Base-by-base conservation (phyloP, 257 asterid species). In the Lantana camara region DNA sequence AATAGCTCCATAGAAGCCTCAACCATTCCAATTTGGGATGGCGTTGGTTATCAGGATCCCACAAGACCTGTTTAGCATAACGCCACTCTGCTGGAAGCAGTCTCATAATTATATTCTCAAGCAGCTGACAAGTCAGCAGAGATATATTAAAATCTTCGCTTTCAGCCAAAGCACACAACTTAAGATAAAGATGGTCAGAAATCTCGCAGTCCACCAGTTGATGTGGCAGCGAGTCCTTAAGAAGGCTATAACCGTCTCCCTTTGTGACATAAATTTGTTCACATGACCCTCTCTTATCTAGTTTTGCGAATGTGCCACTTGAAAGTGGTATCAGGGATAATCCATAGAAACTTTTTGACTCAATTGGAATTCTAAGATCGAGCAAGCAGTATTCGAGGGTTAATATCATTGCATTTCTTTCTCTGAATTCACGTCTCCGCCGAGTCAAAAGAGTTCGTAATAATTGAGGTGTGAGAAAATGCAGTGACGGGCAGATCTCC, bases 361-460 rank as follows among this genome's bases (percentile, higher is more conserved):
- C 73, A 69, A 80, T 70, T 23, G 96, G 91, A 76, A 56, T 73
- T 54, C 48, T 67, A 61, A 89, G 86, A 79, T 92, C 97, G 30
- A 86, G 86, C 82, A 92, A 82, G 80, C 98, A 92, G 77, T 92
- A 92, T 68, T 92, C 97, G 42, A 92, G 95, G 76, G 88, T 87
- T 81, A 92, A 80, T 45, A 89, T 73, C 83, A 82, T 80, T 60
- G 98, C 90, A 79, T 69, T 75, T 73, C 83, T 83, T 61, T 89
- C 93, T 40, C 75, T 82, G 66, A 86, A 89, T 51, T 85, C 97
- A 50, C 96, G 96, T 52, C 64, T 79, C 80, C 83, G 80, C 57
- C 93, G 77, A 63, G 80, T 81, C 67, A 92, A 67, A 74, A 92
- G 83, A 32, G 93, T 87, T 27, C 98, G 81, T 23, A 92, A 84